phyloP scores from a whole-genome alignment of 2,329 filamentous ascomycete species.

The Aspergillus fumigatus region DNA sequence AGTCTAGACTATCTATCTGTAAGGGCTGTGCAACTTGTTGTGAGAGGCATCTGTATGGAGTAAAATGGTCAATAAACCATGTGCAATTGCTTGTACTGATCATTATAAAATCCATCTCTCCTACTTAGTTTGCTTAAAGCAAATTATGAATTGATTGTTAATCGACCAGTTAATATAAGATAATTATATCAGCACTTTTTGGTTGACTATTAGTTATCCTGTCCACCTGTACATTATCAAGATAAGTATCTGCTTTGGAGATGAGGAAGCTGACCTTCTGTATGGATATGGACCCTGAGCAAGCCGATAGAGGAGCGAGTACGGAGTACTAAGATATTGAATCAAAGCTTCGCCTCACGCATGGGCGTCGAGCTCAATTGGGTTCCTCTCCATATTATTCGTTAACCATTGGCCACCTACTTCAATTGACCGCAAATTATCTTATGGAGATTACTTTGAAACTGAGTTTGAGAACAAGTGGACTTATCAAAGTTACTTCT shows the following conservation, averaged over 20 bases:
- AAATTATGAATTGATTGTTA: too few relatives aligned
- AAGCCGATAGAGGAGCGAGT: not conserved
- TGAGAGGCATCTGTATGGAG: too few relatives aligned
- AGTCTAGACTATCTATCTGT: not conserved
- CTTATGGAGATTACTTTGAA: not conserved
- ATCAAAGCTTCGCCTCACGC: not conserved
- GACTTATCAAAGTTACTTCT: too few relatives aligned
- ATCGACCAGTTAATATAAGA: too few relatives aligned
- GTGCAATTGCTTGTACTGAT: too few relatives aligned
- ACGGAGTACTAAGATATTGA: not conserved
- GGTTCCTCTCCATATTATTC: not conserved
- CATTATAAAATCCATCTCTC: not conserved
- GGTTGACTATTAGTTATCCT: too few relatives aligned
- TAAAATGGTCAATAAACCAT: too few relatives aligned
- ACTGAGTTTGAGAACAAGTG: not conserved
- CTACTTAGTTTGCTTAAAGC: too few relatives aligned
- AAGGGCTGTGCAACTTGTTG: not conserved
- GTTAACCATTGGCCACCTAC: not conserved
- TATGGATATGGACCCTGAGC: not conserved
- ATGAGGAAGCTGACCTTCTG: not conserved
- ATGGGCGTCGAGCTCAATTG: not conserved
- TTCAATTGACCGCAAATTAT: not conserved
- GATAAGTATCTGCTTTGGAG: not conserved
- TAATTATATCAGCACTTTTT: too few relatives aligned
- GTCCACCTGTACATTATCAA: not conserved